Percentiles rank a stretch among this genome's conserved stretches.
Evolutionary conservation across 768 basidiomycete genomes (phyloP).

Genomic region (Dioszegia crocea): DNA sequence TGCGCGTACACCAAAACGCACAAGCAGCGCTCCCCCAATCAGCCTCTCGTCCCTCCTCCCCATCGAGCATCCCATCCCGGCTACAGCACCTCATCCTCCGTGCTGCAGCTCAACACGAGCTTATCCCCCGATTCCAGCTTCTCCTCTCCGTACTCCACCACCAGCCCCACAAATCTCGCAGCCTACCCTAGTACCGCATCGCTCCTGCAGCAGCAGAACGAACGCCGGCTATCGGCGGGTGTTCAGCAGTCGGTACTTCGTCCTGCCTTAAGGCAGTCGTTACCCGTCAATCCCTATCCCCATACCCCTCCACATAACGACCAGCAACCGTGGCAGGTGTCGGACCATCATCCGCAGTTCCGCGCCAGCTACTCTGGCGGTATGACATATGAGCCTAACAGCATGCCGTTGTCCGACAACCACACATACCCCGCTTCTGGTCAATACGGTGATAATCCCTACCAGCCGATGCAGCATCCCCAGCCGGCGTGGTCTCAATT

Average conservation of each 20-base stretch:
- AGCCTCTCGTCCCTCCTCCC: neutral
- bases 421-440: neutral
- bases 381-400: neutral
- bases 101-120: neutral
- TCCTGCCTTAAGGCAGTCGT: neutral
- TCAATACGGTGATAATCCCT: neutral
- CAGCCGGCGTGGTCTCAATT: neutral
- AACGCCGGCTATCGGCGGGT: neutral
- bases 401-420: no score
- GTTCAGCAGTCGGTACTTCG: neutral
- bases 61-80: neutral
- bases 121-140: constrained; percentile 26
- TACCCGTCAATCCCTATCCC: neutral
- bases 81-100: neutral
- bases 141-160: constrained; percentile 25
- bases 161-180: neutral
- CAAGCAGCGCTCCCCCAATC: constrained; percentile 8
- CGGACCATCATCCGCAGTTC: neutral
- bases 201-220: neutral
- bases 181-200: constrained; percentile 8
- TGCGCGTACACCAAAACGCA: constrained; percentile 39
- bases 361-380: neutral
- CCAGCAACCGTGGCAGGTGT: neutral
- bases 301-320: neutral
- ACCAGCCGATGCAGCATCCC: neutral